These are phyloP conservation scores for Akanthomyces muscarius DNA, from an alignment of 2,329 filamentous ascomycete species.

Conservation along the genomic window DNA sequence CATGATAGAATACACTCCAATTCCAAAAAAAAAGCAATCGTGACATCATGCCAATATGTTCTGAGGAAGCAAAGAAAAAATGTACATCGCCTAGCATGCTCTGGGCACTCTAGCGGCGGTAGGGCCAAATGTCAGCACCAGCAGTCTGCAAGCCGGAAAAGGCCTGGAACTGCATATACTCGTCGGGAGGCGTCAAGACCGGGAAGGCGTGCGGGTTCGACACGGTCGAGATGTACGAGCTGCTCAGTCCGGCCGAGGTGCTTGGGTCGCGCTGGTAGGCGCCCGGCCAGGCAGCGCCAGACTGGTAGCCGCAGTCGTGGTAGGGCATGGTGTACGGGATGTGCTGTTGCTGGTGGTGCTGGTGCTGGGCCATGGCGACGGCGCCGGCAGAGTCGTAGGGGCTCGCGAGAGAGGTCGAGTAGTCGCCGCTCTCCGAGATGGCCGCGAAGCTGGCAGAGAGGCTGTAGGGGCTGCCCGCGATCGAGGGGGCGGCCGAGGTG, in stretches of 20 bases:
- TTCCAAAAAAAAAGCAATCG: not conserved
- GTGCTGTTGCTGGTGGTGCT: not conserved
- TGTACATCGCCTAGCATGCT: not conserved
- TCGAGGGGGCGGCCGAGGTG: not conserved
- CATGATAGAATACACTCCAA: not conserved
- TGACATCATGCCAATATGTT: not conserved
- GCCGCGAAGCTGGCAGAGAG: slow-evolving; percentile 4
- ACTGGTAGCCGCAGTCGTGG: slow-evolving; percentile 5
- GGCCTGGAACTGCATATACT: slow-evolving; percentile 15
- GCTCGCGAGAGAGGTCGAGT: not conserved
- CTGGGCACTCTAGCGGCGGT: slow-evolving; percentile 7
- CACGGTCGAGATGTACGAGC: slow-evolving; percentile 5
- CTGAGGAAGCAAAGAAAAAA: not conserved
- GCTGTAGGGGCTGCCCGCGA: slow-evolving; percentile 13
- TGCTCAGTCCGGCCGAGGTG: not conserved
- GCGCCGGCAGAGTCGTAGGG: not conserved
- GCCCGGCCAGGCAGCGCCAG: slow-evolving; percentile 4
- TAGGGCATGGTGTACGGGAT: slow-evolving; percentile 9
- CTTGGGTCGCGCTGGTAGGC: slow-evolving; percentile 1
- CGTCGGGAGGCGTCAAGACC: slow-evolving; percentile 12
- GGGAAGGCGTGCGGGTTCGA: slow-evolving; percentile 10
- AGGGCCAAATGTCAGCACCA: slow-evolving; percentile 14
- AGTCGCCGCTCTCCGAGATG: slow-evolving; percentile 4
- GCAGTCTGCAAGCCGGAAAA: slow-evolving; percentile 4
- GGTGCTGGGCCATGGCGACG: not conserved